These are phyloP conservation scores for Salix dunnii DNA, from an alignment of 345 rosid genomes.

Conservation along the genomic window DNA sequence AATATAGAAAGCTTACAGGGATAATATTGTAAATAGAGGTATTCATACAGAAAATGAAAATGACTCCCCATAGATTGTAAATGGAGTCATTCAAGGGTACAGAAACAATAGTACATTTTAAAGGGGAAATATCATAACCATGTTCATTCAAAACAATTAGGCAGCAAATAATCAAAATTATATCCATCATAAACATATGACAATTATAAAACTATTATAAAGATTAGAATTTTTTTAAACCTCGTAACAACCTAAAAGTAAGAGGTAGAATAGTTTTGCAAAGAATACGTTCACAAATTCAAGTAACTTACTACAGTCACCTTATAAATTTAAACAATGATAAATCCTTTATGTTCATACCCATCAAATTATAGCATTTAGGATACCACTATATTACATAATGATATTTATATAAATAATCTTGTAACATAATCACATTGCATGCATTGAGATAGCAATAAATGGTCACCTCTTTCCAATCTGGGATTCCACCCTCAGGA, in stretches of 20 bases:
- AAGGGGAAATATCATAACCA: neutral
- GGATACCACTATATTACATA: neutral
- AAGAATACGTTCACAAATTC: neutral
- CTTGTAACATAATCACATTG: conserved; percentile 25
- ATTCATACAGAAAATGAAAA: neutral
- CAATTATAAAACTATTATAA: neutral
- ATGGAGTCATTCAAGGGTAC: neutral
- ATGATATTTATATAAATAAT: conserved; percentile 9
- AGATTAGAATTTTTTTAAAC: neutral
- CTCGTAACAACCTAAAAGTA: neutral
- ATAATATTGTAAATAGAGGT: neutral
- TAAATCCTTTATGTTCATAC: neutral
- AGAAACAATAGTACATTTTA: neutral
- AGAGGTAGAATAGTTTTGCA: neutral
- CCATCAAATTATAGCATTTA: conserved; percentile 5
- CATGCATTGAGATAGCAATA: conserved; percentile 49
- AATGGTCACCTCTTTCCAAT: conserved; percentile 99
- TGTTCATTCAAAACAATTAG: neutral
- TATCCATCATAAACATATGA: neutral
- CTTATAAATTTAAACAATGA: neutral
- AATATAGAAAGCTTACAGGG: neutral
- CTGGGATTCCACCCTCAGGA: conserved; percentile 99
- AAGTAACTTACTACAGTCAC: neutral
- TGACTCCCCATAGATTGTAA: neutral
- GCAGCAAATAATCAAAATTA: neutral